Percentiles rank a stretch among this genome's conserved stretches.
These are phyloP conservation scores for Calycina herbarum DNA, from an alignment of 2,329 filamentous ascomycete species.

Conservation along the genomic window DNA sequence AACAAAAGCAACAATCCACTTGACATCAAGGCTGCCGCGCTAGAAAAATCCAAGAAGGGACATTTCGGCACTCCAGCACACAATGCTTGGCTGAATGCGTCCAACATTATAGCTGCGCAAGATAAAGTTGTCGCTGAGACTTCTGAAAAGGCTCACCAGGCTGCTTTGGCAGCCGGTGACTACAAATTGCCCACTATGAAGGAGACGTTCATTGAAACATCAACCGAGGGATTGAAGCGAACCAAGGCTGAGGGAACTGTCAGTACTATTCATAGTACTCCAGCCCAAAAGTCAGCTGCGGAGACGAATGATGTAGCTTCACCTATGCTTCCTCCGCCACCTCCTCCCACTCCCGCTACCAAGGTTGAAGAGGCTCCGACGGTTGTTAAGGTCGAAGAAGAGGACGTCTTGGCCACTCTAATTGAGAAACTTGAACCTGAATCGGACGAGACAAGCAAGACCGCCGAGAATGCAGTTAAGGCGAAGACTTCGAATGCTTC, in stretches of 20 bases:
- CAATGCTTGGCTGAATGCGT: conserved; percentile 31
- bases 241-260: conserved; percentile 16
- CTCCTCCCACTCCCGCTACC: background rate
- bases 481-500: background rate
- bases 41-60: background rate
- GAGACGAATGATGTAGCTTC: background rate
- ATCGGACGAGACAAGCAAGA: background rate
- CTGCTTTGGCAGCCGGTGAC: conserved; percentile 1
- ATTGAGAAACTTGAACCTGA: background rate
- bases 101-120: conserved; percentile 29
- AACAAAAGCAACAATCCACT: background rate
- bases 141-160: conserved; percentile 20
- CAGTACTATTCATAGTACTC: background rate
- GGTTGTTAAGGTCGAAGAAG: background rate
- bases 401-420: background rate
- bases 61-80: conserved; percentile 18
- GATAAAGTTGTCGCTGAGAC: conserved; percentile 27
- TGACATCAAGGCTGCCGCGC: background rate
- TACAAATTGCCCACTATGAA: conserved; percentile 27
- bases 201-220: conserved; percentile 36
- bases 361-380: background rate
- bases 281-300: background rate
- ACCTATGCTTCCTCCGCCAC: background rate
- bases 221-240: conserved; percentile 35
- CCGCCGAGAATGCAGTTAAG: background rate